These are phyloP conservation scores for Euphorbia peplus DNA, from an alignment of 345 rosid species.

Conservation along the genomic window DNA sequence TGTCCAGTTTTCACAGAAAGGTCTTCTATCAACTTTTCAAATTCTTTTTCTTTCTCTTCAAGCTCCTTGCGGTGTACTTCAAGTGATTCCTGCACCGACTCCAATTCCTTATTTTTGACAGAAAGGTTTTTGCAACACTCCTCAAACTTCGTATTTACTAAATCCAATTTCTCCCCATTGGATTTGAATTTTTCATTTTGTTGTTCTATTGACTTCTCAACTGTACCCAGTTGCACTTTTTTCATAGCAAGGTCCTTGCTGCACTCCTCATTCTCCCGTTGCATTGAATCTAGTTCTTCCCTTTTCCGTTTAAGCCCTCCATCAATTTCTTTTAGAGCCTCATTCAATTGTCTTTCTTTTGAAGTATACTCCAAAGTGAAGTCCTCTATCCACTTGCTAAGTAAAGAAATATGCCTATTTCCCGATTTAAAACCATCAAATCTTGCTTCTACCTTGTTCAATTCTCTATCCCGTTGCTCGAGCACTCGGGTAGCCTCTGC, in stretches of 20 bases:
- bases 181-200: slow-evolving; percentile 3
- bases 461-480: neutral
- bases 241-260: neutral
- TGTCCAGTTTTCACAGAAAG: neutral
- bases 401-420: slow-evolving; percentile 13
- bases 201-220: slow-evolving; percentile 1
- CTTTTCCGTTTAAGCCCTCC: neutral
- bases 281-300: slow-evolving; percentile 8
- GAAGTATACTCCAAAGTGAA: slow-evolving; percentile 10
- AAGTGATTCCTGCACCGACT: slow-evolving; percentile 7
- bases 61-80: slow-evolving; percentile 1
- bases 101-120: slow-evolving; percentile 4
- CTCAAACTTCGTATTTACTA: neutral
- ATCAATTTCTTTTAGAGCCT: slow-evolving; percentile 9
- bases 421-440: slow-evolving; percentile 9
- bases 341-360: neutral
- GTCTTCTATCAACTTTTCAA: neutral
- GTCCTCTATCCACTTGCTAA: slow-evolving; percentile 2
- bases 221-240: slow-evolving; percentile 1
- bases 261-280: slow-evolving; percentile 3
- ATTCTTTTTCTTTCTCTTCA: neutral
- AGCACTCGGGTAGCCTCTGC: neutral
- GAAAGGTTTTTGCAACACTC: slow-evolving; percentile 3
- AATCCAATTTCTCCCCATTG: slow-evolving; percentile 7
- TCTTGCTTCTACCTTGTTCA: neutral